phyloP scores from a whole-genome alignment of 2,329 filamentous ascomycete species.

The Coniochaeta sp. region DNA sequence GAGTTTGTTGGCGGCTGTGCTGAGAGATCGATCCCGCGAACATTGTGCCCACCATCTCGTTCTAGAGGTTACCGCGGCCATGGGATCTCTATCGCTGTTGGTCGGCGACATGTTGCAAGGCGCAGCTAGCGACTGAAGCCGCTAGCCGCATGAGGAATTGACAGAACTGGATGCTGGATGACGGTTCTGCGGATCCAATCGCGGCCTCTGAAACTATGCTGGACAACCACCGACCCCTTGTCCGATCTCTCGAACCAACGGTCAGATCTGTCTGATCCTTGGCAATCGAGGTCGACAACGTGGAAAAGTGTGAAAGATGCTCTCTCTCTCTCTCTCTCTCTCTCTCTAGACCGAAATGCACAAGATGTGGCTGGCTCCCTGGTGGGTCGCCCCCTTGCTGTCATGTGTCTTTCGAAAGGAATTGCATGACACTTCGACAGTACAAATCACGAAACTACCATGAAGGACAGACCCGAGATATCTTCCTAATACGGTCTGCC shows the following conservation, averaged over 20 bases:
- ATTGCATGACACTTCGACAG: neutral
- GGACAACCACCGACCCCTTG: neutral
- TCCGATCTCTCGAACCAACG: neutral
- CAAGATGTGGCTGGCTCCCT: neutral
- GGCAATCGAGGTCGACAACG: neutral
- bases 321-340: no score
- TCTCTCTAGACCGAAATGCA: no score
- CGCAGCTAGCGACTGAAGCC: neutral
- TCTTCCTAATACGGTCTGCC: no score
- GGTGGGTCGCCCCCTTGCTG: neutral
- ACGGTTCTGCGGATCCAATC: slow-evolving; percentile 15
- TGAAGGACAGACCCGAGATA: no score
- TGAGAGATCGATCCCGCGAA: neutral
- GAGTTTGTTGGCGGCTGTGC: neutral
- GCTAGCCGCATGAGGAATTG: neutral
- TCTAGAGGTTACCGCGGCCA: neutral
- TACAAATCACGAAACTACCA: neutral
- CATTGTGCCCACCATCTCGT: neutral
- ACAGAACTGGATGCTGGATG: neutral
- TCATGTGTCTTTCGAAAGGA: neutral
- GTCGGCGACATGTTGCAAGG: neutral
- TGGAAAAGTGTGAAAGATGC: neutral
- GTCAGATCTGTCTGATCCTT: neutral
- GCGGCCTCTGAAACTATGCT: slow-evolving; percentile 6
- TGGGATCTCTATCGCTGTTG: neutral